Evolutionary conservation across 768 basidiomycete genomes (phyloP), one percentile per base, ranked within the genome.

Genomic region (Fomitopsis serialis): DNA sequence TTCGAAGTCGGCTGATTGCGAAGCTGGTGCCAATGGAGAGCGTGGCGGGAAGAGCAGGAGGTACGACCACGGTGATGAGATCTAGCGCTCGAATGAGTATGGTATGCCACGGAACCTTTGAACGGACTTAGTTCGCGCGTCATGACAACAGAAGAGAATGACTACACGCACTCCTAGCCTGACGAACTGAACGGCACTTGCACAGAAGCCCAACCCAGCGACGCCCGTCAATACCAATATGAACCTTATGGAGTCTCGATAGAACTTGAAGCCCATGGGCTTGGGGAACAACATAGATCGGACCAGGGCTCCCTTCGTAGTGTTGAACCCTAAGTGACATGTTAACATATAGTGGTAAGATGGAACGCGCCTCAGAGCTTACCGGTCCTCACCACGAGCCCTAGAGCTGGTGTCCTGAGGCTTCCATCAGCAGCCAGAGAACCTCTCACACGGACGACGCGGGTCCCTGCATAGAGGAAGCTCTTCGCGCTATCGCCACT

Each of bases 201-300:
- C 87, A 54, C 88, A 84, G 68, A 99, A 99, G 1, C 96, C 97
- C 22, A 95, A 66, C 12, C 82, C 83, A 12, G 97, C 97, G 48
- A 99, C 85, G n/a, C 90, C 82, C 21, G 92, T 86, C 13, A 99
- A 79, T 5, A 99, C 93, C 21, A 81, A 78, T 50, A 98, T 97
- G 69, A 99, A 99, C 56, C 87, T 75, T 27, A 90, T 83, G 1
- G 91, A 92, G 69, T 94, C 92, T 29, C 87, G 85, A 71, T 98
- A 98, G 72, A 99, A 98, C 68, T 97, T 97, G 82, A 99, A 99
- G 0, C 94, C 96, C 57, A 97, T 94, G 0, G 96, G 95, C 65
- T 97, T 98, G 0, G 97, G 97, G 73, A 95, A 99, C 15, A 99
- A 76, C 96, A 99, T 99, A 0, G 96, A 98, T 22, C 97, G 80